Evolutionary conservation across 2,329 filamentous ascomycete genomes (phyloP).

Genomic region (Trichoderma sp.): DNA sequence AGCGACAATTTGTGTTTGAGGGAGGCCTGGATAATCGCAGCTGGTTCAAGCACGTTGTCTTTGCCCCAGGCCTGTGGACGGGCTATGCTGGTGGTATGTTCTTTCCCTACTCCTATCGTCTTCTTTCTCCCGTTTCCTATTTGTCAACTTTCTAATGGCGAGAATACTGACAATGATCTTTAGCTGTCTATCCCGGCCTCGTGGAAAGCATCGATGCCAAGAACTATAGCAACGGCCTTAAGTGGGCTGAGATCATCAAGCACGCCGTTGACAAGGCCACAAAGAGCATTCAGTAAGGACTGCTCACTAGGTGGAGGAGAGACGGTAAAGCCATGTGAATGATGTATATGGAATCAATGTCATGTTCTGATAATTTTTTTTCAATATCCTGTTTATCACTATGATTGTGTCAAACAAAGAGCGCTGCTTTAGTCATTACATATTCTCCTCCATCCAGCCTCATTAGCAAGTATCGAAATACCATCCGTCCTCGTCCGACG

Average conservation of each 20-base stretch:
- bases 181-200: slow-evolving; percentile 64
- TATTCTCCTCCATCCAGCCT: background rate
- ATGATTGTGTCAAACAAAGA: background rate
- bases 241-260: slow-evolving; percentile 63
- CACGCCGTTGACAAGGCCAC: slow-evolving; percentile 52
- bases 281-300: slow-evolving; percentile 40
- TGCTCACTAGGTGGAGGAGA: background rate
- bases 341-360: background rate
- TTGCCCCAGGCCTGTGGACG: slow-evolving; percentile 88
- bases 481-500: too few relatives aligned
- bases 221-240: slow-evolving; percentile 59
- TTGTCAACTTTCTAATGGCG: background rate
- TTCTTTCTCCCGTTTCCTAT: background rate
- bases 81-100: slow-evolving; percentile 76
- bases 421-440: background rate
- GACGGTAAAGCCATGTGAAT: background rate
- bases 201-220: slow-evolving; percentile 63
- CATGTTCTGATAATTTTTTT: background rate
- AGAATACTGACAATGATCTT: background rate
- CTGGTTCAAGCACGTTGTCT: slow-evolving; percentile 96
- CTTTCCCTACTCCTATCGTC: background rate
- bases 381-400: background rate
- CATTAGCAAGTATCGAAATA: background rate
- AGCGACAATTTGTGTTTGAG: slow-evolving; percentile 76
- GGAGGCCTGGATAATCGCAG: slow-evolving; percentile 74